These are phyloP conservation scores for Kregervanrija pseudodelftensis DNA, from an alignment of 805 yeast species.

Conservation along the genomic window DNA sequence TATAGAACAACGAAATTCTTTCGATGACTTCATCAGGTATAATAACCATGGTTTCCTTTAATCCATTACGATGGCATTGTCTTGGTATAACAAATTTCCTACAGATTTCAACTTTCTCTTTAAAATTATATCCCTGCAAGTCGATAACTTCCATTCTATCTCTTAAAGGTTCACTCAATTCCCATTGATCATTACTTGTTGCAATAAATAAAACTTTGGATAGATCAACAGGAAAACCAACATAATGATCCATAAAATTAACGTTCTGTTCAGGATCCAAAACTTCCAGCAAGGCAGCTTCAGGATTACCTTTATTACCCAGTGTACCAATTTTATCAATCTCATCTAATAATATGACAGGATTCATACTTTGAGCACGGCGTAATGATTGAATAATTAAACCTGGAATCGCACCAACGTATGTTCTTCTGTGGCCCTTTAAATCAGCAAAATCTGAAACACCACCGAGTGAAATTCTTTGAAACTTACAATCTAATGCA, in stretches of 20 bases:
- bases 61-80: conserved; percentile 63
- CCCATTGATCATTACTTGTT: conserved; percentile 73
- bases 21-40: conserved; percentile 50
- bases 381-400: conserved; percentile 68
- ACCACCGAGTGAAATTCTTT: conserved; percentile 80
- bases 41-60: conserved; percentile 36
- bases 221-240: conserved; percentile 80
- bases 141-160: conserved; percentile 82
- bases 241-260: conserved; percentile 71
- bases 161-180: conserved; percentile 66
- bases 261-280: conserved; percentile 85
- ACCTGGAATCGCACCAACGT: conserved; percentile 92
- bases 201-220: conserved; percentile 78
- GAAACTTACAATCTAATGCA: conserved; percentile 67
- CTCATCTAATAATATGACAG: conserved; percentile 78
- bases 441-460: conserved; percentile 84
- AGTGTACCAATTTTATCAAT: conserved; percentile 52
- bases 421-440: conserved; percentile 85
- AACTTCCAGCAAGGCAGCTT: conserved; percentile 82
- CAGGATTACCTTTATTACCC: conserved; percentile 62
- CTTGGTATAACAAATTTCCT: conserved; percentile 64
- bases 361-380: conserved; percentile 71
- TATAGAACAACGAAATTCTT: conserved; percentile 58
- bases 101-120: conserved; percentile 71
- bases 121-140: conserved; percentile 70